Evolutionary conservation across 768 basidiomycete species (phyloP), one percentile per base, ranked within the genome.

Genomic region (Hortiboletus flavorubellus): DNA sequence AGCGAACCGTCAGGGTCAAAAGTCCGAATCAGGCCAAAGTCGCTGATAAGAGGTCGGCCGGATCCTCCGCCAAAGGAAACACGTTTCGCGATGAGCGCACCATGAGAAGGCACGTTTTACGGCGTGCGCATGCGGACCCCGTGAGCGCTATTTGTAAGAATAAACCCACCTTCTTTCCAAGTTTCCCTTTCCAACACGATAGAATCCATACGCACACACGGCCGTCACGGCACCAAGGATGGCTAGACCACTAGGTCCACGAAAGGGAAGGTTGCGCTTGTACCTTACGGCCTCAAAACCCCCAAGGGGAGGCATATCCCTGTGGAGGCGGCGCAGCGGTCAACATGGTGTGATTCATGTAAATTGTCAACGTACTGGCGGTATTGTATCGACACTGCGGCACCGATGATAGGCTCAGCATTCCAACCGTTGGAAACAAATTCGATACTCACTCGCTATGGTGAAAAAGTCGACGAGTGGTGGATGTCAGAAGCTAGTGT

Each of bases 221-320:
- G 83, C 87, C 59, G 85, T 83, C 62, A 95, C 89, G n/a, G 85
- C 89, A 50, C 84, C 88, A 59, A 98, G 89, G 65, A 98, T 85
- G 60, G 81, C 87, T 53, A 87, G 77, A 23, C 92, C 93, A 34
- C 91, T 84, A 50, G 92, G 93, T 3, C 92, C 92, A 55, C 89
- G 84, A 69, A 92, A 77, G 44, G 96, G 94, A 45, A 98, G 83
- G 73, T 95, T 96, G 62, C 96, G 89, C 73, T 93, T 95, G 82
- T 98, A 99, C 73, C 87, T 87, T 75, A 99, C 75, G 30, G 87
- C 75, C 68, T 91, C 93, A 74, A 96, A 99, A 2, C 96, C 96
- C 58, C 93, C 94, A 43, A 85, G 63, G 40, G 96, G 96, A 64
- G 96, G 96, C 85, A 99, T 89, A 68, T 99, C 96, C 75, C 95